Conservation (phyloP, 1,284 basidiomycete species). For the Cryptococcus jaspeensis region DNA sequence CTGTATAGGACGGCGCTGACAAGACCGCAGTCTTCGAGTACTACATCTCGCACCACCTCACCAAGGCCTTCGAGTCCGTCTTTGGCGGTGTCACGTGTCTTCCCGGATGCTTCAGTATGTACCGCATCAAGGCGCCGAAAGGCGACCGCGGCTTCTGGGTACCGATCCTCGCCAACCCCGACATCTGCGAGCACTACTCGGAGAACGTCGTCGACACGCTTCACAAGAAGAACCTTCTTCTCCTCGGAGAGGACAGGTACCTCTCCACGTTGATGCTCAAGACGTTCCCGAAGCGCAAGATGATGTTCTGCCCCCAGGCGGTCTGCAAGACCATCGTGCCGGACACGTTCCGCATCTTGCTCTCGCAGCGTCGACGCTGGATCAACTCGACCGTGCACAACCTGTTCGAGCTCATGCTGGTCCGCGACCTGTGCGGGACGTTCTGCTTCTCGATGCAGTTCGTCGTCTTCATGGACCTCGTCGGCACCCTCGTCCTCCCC, state of each 20-base stretch:
- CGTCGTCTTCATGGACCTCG: slow-evolving; percentile 95
- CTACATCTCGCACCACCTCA: slow-evolving; percentile 98
- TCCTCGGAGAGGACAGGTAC: slow-evolving; percentile 98
- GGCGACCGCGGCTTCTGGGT: slow-evolving; percentile 93
- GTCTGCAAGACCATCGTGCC: slow-evolving; percentile 98
- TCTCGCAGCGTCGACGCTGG: slow-evolving; percentile 97
- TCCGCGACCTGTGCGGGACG: slow-evolving; percentile 90
- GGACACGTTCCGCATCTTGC: slow-evolving; percentile 87
- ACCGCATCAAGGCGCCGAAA: slow-evolving; percentile 96
- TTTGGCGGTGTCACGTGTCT: slow-evolving; percentile 99
- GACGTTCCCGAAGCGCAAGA: slow-evolving; percentile 98
- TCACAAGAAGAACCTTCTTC: slow-evolving; percentile 97
- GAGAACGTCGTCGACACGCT: slow-evolving; percentile 97
- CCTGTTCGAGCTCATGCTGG: slow-evolving; percentile 86
- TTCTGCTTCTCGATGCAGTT: slow-evolving; percentile 99
- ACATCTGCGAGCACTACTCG: slow-evolving; percentile 96
- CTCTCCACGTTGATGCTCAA: slow-evolving; percentile 92
- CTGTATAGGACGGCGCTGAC: not conserved
- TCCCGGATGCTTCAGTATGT: slow-evolving; percentile 99
- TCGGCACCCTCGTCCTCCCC: slow-evolving; percentile 94
- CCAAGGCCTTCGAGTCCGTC: slow-evolving; percentile 98
- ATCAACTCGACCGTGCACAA: slow-evolving; percentile 99
- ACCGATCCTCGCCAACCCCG: slow-evolving; percentile 93
- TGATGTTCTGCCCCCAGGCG: slow-evolving; percentile 97
- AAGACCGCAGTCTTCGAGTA: slow-evolving; percentile 83